These are phyloP conservation scores for Megacollybia platyphylla DNA, from an alignment of 1,284 basidiomycete species.

Conservation along the genomic window DNA sequence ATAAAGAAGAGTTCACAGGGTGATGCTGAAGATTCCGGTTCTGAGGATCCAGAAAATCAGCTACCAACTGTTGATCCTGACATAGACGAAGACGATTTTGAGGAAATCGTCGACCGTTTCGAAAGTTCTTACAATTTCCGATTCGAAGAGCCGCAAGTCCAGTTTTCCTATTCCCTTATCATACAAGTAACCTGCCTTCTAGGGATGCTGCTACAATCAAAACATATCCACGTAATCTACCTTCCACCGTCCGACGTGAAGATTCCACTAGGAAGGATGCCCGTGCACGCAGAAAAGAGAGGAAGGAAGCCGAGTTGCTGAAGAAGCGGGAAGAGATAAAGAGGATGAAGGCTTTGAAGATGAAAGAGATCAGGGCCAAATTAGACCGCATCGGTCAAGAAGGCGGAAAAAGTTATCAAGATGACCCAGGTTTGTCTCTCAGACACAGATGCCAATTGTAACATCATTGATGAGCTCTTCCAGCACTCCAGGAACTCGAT, in stretches of 20 bases:
- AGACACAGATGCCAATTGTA: conserved; percentile 3
- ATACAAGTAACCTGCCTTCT: conserved; percentile 2
- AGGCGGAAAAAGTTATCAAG: conserved; percentile 36
- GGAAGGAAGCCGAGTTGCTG: conserved; percentile 70
- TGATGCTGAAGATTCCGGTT: conserved; percentile 13
- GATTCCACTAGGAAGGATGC: conserved; percentile 76
- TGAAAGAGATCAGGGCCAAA: conserved; percentile 71
- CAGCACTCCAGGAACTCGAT: conserved; percentile 53
- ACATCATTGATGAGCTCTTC: conserved; percentile 5
- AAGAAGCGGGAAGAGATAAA: conserved; percentile 72
- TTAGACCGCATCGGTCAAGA: conserved; percentile 61
- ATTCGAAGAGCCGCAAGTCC: conserved; percentile 74
- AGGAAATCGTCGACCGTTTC: conserved; percentile 25
- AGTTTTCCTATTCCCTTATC: conserved; percentile 1
- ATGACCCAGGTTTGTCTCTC: conserved; percentile 27
- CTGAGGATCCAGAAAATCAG: conserved; percentile 14
- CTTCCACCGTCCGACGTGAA: conserved; percentile 61
- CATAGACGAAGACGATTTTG: conserved; percentile 20
- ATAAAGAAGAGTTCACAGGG: conserved; percentile 23
- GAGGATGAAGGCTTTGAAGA: conserved; percentile 70
- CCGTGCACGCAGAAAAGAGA: conserved; percentile 59
- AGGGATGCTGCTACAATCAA: conserved; percentile 67
- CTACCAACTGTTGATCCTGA: conserved; percentile 9
- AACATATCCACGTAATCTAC: conserved; percentile 67
- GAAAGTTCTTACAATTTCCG: conserved; percentile 82